Evolutionary conservation across 2,329 filamentous ascomycete species (phyloP).

Genomic region (Ophiostoma ips): DNA sequence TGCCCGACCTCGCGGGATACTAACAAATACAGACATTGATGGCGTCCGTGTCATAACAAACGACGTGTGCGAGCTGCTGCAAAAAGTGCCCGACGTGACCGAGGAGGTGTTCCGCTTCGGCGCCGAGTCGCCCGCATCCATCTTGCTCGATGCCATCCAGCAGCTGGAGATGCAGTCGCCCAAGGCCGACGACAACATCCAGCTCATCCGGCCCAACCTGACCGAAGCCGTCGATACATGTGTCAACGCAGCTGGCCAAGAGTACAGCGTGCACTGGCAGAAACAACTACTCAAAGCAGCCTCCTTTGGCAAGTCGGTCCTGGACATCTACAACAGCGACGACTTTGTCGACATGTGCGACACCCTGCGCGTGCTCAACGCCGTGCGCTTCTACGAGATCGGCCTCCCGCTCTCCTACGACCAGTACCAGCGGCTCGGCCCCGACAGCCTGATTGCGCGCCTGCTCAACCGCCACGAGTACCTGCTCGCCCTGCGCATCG

Average conservation of each 20-base stretch:
- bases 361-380: slow-evolving; percentile 80
- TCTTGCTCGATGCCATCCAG: slow-evolving; percentile 84
- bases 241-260: slow-evolving; percentile 75
- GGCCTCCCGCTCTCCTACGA: slow-evolving; percentile 86
- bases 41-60: slow-evolving; percentile 85
- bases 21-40: slow-evolving; percentile 39
- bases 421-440: slow-evolving; percentile 81
- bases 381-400: slow-evolving; percentile 79
- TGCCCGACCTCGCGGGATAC: not conserved
- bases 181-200: slow-evolving; percentile 95
- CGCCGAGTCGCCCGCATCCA: slow-evolving; percentile 76
- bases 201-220: slow-evolving; percentile 74
- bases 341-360: slow-evolving; percentile 99
- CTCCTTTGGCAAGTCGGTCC: slow-evolving; percentile 91
- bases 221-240: slow-evolving; percentile 90
- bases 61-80: slow-evolving; percentile 93
- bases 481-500: slow-evolving; percentile 74
- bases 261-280: slow-evolving; percentile 84
- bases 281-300: slow-evolving; percentile 92
- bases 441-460: slow-evolving; percentile 73
- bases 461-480: slow-evolving; percentile 86
- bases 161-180: slow-evolving; percentile 87
- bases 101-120: slow-evolving; percentile 82
- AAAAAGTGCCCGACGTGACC: slow-evolving; percentile 76
- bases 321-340: slow-evolving; percentile 95